phyloP scores from a whole-genome alignment of 1,284 basidiomycete genomes.

The Cutaneotrichosporon sp. region DNA sequence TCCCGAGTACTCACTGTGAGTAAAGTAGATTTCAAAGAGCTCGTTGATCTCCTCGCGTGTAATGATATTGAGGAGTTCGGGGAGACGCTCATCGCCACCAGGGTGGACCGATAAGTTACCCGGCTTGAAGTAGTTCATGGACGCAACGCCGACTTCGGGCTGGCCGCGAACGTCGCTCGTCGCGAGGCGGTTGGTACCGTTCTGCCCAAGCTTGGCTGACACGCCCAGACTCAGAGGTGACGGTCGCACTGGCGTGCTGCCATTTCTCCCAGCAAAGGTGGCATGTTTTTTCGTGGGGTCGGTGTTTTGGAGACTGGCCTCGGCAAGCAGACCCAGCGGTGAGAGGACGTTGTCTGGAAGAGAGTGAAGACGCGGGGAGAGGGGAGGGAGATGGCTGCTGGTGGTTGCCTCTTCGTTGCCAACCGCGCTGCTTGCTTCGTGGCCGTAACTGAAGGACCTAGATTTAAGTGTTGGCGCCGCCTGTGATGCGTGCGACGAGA shows the following conservation, averaged over 20 bases:
- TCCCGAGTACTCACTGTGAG: constrained; percentile 28
- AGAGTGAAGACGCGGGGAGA: constrained; percentile 74
- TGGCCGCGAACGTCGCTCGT: constrained; percentile 36
- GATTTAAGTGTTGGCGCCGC: constrained; percentile 33
- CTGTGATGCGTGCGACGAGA: constrained; percentile 60
- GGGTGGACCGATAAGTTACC: constrained; percentile 52
- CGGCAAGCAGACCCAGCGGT: constrained; percentile 81
- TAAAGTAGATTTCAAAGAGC: constrained; percentile 81
- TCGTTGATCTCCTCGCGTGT: constrained; percentile 77
- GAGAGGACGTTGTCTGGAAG: constrained; percentile 86
- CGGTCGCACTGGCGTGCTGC: constrained; percentile 25
- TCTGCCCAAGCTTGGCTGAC: constrained; percentile 5
- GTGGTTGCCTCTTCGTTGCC: constrained; percentile 7
- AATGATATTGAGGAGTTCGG: constrained; percentile 82
- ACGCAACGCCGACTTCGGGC: constrained; percentile 58
- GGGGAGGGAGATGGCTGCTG: constrained; percentile 33
- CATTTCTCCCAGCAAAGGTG: constrained; percentile 11
- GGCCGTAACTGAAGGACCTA: constrained; percentile 7
- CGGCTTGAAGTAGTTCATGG: constrained; percentile 89
- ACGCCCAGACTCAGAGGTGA: constrained; percentile 30
- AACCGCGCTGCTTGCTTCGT: constrained; percentile 8
- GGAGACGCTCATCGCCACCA: constrained; percentile 41
- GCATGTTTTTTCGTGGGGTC: constrained; percentile 36
- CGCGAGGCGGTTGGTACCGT: constrained; percentile 25
- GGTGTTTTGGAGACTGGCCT: constrained; percentile 82